A percentile compares a stretch with the other conserved stretches of the same genome.
Evolutionary conservation across 345 rosid genomes (phyloP).

Genomic region (Camelina laxa): DNA sequence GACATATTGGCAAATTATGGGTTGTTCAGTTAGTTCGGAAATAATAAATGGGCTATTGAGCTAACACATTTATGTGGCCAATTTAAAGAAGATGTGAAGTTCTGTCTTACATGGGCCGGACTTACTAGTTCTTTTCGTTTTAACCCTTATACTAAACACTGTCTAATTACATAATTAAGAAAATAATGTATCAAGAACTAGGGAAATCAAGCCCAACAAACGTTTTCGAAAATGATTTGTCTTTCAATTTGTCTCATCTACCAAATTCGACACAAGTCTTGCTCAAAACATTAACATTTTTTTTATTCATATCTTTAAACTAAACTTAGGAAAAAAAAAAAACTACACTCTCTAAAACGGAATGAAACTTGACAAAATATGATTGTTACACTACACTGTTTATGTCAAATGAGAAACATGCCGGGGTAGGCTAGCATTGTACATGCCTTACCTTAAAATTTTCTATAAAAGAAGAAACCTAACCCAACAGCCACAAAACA

Average conservation of each 20-base stretch:
- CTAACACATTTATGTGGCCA: background rate
- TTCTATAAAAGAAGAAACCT: slow-evolving; percentile 11
- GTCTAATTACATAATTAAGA: background rate
- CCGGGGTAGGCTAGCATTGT: background rate
- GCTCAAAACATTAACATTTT: too few relatives aligned
- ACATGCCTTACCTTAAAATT: background rate
- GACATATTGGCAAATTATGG: background rate
- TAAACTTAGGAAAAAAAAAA: too few relatives aligned
- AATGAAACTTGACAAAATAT: background rate
- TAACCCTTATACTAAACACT: background rate
- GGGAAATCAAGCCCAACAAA: background rate
- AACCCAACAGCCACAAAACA: background rate
- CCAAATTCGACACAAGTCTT: too few relatives aligned
- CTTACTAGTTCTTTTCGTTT: background rate
- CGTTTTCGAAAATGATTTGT: too few relatives aligned
- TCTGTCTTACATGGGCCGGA: background rate
- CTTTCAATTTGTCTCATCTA: too few relatives aligned
- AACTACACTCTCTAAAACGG: background rate
- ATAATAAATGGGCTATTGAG: slow-evolving; percentile 22
- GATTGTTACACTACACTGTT: background rate
- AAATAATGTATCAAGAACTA: background rate
- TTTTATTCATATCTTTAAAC: too few relatives aligned
- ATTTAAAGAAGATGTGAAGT: background rate
- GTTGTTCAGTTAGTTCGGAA: background rate
- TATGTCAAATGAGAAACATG: slow-evolving; percentile 7